Base-by-base conservation (phyloP, 2,329 filamentous ascomycete species). In the Dothideomycetidae sp. region DNA sequence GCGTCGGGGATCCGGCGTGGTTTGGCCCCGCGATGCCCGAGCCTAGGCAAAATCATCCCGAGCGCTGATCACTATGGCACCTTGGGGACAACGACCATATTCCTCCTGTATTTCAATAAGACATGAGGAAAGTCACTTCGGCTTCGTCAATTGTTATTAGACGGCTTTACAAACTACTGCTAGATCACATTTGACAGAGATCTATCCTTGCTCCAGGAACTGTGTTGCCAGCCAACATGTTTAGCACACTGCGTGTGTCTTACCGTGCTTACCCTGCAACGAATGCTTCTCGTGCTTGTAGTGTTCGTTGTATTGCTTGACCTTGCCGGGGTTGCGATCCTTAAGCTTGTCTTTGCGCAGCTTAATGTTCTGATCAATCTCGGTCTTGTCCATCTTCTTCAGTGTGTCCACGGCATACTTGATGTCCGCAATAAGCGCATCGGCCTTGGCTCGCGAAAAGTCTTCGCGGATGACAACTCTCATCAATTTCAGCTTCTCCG, bases 381-480 rank as follows among this genome's bases (percentile, higher is more conserved):
- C 71, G 37, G 79, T 73, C 49, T 68, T 65, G 51, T 93, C 83
- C 67, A 90, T 80, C 42, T 74, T 63, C 44, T 79, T 71, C 16
- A 96, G 66, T 29, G 81, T 66, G 33, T 74, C 64, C 44, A 85
- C 55, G 45, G 81, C 82, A 35, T 85, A 66, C 63, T 81, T 83
- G 60, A 94, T 75, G 54, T 94, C 86, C 16, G 56, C 50, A 43
- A 94, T 60, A 31, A 96, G 66, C 7, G 73, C 66, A 53, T 96
- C 85, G 53, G 84, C 93, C 28, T 86, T 71, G 48, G 69, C 75
- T 57, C 80, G 77, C 32, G 75, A 81, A 50, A 96, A 94, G 61
- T 94, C 88, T 60, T 94, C 88, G 35, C 88, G 75, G 3, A 94
- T 82, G 1, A 96, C 88, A 3, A 94, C 75, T 26, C 88, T 78